phyloP scores from a whole-genome alignment of 306 rosid species.

The Medicago lupulina region DNA sequence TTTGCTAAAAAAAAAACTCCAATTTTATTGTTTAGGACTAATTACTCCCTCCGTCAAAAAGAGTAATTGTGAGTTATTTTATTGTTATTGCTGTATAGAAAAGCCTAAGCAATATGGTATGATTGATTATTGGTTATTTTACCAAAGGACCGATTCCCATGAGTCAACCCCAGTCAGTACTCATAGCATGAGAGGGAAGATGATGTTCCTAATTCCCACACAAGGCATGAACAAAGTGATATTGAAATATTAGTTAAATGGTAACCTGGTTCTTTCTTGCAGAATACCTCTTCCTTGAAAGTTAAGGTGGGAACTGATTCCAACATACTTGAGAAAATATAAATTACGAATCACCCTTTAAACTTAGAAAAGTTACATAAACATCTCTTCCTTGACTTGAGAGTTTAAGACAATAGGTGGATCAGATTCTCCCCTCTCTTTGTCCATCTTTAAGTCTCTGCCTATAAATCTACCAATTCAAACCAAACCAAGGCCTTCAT shows the following conservation, averaged over 20 bases:
- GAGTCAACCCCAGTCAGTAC: not conserved
- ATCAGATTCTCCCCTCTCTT: constrained; percentile 18
- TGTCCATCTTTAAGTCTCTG: not conserved
- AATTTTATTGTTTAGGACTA: too few relatives aligned
- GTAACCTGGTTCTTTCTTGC: not conserved
- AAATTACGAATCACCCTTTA: constrained; percentile 28
- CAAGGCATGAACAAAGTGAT: constrained; percentile 18
- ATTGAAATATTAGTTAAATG: not conserved
- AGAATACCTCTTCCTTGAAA: constrained; percentile 41
- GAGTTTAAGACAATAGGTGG: constrained; percentile 32
- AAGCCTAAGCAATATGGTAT: too few relatives aligned
- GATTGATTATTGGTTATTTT: too few relatives aligned
- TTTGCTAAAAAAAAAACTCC: too few relatives aligned
- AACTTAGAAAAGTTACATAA: not conserved
- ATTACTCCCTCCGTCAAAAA: too few relatives aligned
- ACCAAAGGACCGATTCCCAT: not conserved
- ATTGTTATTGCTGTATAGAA: too few relatives aligned
- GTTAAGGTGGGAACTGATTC: constrained; percentile 40
- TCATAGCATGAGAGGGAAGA: not conserved
- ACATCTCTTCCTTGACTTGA: constrained; percentile 37
- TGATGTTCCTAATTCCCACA: constrained; percentile 4
- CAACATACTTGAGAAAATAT: constrained; percentile 19
- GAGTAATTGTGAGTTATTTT: too few relatives aligned
- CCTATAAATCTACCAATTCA: constrained; percentile 16
- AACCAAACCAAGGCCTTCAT: constrained; percentile 23